Evolutionary conservation across 345 rosid species (phyloP).

Genomic region (Gossypium raimondii): DNA sequence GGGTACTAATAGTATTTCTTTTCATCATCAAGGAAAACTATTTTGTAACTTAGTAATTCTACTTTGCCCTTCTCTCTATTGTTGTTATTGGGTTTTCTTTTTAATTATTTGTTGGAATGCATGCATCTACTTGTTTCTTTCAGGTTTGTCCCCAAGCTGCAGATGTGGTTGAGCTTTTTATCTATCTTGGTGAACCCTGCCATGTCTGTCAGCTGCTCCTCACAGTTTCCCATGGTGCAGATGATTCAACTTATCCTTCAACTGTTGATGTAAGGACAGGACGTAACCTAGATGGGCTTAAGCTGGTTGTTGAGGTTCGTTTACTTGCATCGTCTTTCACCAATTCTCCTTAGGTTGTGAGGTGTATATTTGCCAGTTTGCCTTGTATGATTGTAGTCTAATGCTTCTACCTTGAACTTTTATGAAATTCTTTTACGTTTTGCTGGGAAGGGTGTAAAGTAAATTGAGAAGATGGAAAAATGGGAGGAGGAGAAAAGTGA

Average conservation of each 20-base stretch:
- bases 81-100: neutral
- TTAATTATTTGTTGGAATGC: neutral
- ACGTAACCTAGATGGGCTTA: slow-evolving; percentile 70
- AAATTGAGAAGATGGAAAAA: neutral
- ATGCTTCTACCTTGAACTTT: neutral
- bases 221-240: slow-evolving; percentile 84
- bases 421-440: neutral
- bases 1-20: slow-evolving; percentile 49
- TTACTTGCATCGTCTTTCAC: neutral
- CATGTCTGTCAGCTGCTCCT: slow-evolving; percentile 93
- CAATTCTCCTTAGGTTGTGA: neutral
- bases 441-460: neutral
- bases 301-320: slow-evolving; percentile 81
- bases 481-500: neutral
- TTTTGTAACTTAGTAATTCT: slow-evolving; percentile 2
- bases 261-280: slow-evolving; percentile 88
- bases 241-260: slow-evolving; percentile 83
- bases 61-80: neutral
- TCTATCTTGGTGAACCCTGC: slow-evolving; percentile 92
- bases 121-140: slow-evolving; percentile 14
- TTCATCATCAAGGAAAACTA: neutral
- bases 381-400: neutral
- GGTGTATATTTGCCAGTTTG: slow-evolving; percentile 6
- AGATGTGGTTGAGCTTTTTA: slow-evolving; percentile 78
- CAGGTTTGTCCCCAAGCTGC: slow-evolving; percentile 88